These are phyloP conservation scores for Mycena amicta DNA, from an alignment of 768 basidiomycete species.

Conservation along the genomic window DNA sequence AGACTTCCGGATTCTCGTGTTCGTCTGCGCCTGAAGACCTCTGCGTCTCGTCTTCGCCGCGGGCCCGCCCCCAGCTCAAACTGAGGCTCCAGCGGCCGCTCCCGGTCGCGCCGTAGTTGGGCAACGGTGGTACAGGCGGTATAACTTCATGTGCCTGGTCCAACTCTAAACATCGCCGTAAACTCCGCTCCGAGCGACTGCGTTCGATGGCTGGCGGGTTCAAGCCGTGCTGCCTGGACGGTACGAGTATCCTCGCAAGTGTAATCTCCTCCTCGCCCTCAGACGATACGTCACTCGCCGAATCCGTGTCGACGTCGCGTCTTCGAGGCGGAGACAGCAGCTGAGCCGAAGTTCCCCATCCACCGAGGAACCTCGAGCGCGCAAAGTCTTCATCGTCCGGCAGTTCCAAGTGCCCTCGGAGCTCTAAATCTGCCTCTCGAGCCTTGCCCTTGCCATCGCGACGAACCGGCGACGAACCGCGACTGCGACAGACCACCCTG, in stretches of 20 bases:
- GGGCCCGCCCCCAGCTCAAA: constrained; percentile 21
- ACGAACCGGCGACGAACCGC: constrained; percentile 23
- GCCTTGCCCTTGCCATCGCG: constrained; percentile 20
- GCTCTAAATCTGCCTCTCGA: constrained; percentile 16
- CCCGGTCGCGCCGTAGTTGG: neutral
- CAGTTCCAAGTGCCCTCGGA: constrained; percentile 18
- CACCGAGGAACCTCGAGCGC: constrained; percentile 18
- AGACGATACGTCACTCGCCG: constrained; percentile 18
- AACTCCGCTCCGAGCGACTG: constrained; percentile 21
- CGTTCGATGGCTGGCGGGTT: constrained; percentile 16
- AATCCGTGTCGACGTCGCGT: constrained; percentile 10
- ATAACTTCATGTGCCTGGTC: constrained; percentile 5
- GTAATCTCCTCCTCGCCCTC: constrained; percentile 24
- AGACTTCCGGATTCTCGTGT: constrained; percentile 5
- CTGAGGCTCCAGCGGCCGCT: constrained; percentile 19
- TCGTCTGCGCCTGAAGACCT: constrained; percentile 1
- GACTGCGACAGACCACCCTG: constrained; percentile 23
- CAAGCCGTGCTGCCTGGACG: constrained; percentile 8
- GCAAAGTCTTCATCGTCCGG: constrained; percentile 8
- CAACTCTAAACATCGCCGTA: constrained; percentile 19
- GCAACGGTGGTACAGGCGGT: constrained; percentile 21
- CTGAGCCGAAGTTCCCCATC: constrained; percentile 14
- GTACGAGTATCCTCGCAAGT: constrained; percentile 20
- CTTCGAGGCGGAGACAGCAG: constrained; percentile 17
- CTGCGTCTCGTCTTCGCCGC: constrained; percentile 4